phyloP scores from a whole-genome alignment of 257 asterid genomes.

The Solanum arcanum region DNA sequence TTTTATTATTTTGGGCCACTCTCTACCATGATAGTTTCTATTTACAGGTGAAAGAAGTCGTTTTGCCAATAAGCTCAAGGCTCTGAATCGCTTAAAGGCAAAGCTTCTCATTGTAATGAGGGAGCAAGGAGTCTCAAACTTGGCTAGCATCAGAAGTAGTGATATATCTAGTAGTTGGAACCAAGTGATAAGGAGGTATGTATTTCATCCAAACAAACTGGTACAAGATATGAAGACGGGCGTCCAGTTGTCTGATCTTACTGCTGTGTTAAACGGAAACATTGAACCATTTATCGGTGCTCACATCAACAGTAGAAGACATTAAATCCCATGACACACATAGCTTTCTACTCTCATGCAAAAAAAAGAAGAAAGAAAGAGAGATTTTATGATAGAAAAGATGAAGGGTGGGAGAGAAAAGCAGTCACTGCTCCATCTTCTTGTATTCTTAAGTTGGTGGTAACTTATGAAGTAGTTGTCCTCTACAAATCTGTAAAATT shows the following conservation, averaged over 20 bases:
- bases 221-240: conserved; percentile 61
- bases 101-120: conserved; percentile 40
- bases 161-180: conserved; percentile 24
- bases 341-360: neutral
- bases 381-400: neutral
- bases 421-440: neutral
- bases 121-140: conserved; percentile 26
- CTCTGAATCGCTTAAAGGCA: conserved; percentile 69
- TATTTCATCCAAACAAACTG: conserved; percentile 33
- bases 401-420: neutral
- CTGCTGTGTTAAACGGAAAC: conserved; percentile 51
- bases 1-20: neutral
- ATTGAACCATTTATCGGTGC: conserved; percentile 62
- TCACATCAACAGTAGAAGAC: conserved; percentile 43
- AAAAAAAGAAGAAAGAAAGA: neutral
- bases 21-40: neutral
- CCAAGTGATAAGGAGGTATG: conserved; percentile 44
- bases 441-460: neutral
- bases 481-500: neutral
- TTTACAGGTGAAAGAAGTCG: conserved; percentile 59
- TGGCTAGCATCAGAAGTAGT: conserved; percentile 20
- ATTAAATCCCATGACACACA: neutral
- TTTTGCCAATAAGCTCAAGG: conserved; percentile 71
- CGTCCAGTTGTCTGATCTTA: conserved; percentile 32
- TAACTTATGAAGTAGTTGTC: neutral